These are phyloP conservation scores for Helminthosporium solani DNA, from an alignment of 2,329 filamentous ascomycete genomes.

Conservation along the genomic window DNA sequence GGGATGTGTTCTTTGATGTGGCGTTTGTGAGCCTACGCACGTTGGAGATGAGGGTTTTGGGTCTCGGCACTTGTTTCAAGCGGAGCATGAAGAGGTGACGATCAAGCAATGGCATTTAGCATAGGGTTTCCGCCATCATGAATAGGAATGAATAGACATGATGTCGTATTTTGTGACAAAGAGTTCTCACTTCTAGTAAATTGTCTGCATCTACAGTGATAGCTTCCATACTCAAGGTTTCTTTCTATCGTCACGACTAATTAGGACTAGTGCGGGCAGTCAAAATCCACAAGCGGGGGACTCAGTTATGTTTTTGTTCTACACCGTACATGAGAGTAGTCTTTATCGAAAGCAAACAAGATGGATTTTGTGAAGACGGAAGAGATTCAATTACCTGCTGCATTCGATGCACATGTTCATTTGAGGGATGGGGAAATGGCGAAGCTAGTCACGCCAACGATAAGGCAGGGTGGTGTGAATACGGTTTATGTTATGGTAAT, in stretches of 20 bases:
- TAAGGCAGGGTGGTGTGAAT: conserved; percentile 54
- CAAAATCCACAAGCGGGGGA: neutral
- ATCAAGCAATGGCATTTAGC: too few relatives aligned
- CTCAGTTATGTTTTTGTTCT: neutral
- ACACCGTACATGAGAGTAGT: neutral
- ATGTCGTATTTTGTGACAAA: too few relatives aligned
- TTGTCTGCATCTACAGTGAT: too few relatives aligned
- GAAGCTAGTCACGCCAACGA: conserved; percentile 52
- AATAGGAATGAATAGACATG: too few relatives aligned
- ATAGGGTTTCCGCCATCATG: too few relatives aligned
- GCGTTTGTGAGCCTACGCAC: too few relatives aligned
- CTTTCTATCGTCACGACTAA: neutral
- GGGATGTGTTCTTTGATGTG: too few relatives aligned
- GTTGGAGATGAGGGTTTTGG: too few relatives aligned
- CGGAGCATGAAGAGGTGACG: too few relatives aligned
- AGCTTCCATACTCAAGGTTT: too few relatives aligned
- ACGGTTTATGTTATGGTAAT: conserved; percentile 56
- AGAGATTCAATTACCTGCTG: conserved; percentile 50
- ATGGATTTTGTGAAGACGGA: conserved; percentile 46
- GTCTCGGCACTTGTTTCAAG: too few relatives aligned
- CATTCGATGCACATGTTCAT: conserved; percentile 55
- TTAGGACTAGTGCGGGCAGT: neutral
- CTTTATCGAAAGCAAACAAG: neutral
- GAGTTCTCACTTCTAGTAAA: too few relatives aligned
- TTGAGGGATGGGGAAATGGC: conserved; percentile 55